A percentile compares a stretch with the other conserved stretches of the same genome.
Conservation (phyloP, 805 yeast species). For the Spathaspora arborariae region DNA sequence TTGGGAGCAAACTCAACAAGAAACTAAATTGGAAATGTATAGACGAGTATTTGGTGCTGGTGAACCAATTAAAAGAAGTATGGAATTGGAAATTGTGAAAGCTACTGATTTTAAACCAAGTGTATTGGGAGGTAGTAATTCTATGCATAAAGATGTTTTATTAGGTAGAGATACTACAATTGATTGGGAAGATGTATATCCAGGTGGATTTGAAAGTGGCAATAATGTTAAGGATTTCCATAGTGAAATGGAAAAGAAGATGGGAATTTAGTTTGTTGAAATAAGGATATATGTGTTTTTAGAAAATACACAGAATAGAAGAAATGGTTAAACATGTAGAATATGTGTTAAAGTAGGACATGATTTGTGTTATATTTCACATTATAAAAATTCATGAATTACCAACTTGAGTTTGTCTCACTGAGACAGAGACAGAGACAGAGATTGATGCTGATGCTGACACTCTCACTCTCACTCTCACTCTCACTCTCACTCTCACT, state of each 20-base stretch:
- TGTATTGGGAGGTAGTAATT: conserved; percentile 53
- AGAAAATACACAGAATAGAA: neutral
- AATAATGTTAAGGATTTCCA: conserved; percentile 55
- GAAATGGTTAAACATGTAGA: neutral
- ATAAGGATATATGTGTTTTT: neutral
- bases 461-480: no score
- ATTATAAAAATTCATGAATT: no score
- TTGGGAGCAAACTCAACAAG: conserved; percentile 79
- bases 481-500: no score
- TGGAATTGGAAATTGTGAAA: conserved; percentile 79
- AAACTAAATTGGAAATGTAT: conserved; percentile 68
- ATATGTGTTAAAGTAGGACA: no score
- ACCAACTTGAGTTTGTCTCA: no score
- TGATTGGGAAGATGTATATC: conserved; percentile 94
- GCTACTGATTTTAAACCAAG: conserved; percentile 67
- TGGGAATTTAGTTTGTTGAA: conserved; percentile 40
- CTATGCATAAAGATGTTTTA: conserved; percentile 73
- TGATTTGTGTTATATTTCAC: no score
- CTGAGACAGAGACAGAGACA: no score
- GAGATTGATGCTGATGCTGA: no score
- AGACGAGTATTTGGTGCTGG: conserved; percentile 87
- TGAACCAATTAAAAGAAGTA: conserved; percentile 85
- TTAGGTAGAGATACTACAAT: conserved; percentile 70
- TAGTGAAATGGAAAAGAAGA: conserved; percentile 62
- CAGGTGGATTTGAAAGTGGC: conserved; percentile 46